Percentiles rank a stretch among this genome's conserved stretches.
phyloP scores from a whole-genome alignment of 345 rosid genomes.

The Citrus maxima region DNA sequence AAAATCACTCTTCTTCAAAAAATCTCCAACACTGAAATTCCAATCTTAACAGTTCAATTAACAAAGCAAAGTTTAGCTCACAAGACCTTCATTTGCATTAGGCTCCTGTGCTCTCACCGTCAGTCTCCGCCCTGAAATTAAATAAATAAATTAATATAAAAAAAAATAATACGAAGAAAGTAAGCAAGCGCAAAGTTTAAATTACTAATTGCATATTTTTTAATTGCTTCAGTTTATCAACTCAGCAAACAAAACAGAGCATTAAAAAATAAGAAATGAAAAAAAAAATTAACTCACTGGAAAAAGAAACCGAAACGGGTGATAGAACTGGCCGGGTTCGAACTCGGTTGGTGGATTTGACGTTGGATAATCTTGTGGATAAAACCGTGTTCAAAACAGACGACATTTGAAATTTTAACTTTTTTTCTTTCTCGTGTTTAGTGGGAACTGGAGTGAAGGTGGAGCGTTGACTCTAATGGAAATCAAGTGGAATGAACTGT shows the following conservation, averaged over 20 bases:
- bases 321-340: conserved; percentile 28
- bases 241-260: conserved; percentile 1
- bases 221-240: neutral
- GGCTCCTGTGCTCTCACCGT: conserved; percentile 80
- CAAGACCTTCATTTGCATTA: conserved; percentile 71
- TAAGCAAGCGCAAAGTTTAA: neutral
- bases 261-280: neutral
- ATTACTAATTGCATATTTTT: neutral
- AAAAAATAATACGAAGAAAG: too few relatives aligned
- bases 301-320: conserved; percentile 42
- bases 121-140: conserved; percentile 54
- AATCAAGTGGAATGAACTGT: neutral
- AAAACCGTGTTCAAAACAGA: conserved; percentile 49
- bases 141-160: too few relatives aligned
- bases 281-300: conserved; percentile 37
- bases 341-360: conserved; percentile 26
- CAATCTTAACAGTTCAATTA: neutral
- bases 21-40: neutral
- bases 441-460: neutral
- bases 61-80: neutral
- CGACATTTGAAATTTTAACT: conserved; percentile 43
- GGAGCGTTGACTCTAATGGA: neutral
- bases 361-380: conserved; percentile 33
- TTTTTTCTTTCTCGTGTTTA: neutral
- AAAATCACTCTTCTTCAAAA: neutral